Base-by-base conservation (phyloP, 495 filamentous ascomycete genomes). In the Penicillium desertorum region DNA sequence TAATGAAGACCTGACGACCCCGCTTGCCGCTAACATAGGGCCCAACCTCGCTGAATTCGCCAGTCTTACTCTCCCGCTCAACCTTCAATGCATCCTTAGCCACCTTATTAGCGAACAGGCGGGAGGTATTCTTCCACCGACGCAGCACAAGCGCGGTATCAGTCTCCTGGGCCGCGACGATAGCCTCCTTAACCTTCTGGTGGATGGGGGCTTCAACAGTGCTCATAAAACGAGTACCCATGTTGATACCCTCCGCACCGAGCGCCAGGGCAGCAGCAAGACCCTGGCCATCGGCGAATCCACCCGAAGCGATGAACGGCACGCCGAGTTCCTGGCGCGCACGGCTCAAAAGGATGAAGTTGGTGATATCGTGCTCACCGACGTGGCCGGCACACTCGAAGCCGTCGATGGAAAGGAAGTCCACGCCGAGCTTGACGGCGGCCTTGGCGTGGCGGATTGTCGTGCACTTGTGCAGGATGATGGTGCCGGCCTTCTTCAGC, bases 371-470 rank as follows among this genome's bases (percentile, higher is more conserved):
- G 44, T 83, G 82, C 79, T 98, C 94, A 61, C 94, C 94, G 49
- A 98, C 92, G 70, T 93, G 95, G 52, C 94, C 94, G 22, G 91
- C 94, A 73, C 94, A 98, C 73, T 98, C 94, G 63, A 98, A 98
- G 20, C 94, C 94, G 65, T 98, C 94, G 63, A 98, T 98, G 30
- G 86, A 90, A 34, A 98, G 76, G 74, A 98, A 98, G 72, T 98
- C 94, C 0, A 96, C 94, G 51, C 94, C 94, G 36, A 98, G 86
- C 75, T 96, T 96, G 58, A 96, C 83, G 43, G 94, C 94, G 41
- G 86, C 88, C 71, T 92, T 86, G 34, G 94, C 94, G 66, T 98
- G 94, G 20, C 93, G 79, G 72, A 98, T 92, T 2, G 93, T 96
- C 20, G 94, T 98, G 79, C 94, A 98, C 76, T 98, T 98, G 80